Percentiles rank a stretch among this genome's conserved stretches.
Evolutionary conservation across 148 eudicot genomes (phyloP).

Genomic region (Heliosperma pusillum): DNA sequence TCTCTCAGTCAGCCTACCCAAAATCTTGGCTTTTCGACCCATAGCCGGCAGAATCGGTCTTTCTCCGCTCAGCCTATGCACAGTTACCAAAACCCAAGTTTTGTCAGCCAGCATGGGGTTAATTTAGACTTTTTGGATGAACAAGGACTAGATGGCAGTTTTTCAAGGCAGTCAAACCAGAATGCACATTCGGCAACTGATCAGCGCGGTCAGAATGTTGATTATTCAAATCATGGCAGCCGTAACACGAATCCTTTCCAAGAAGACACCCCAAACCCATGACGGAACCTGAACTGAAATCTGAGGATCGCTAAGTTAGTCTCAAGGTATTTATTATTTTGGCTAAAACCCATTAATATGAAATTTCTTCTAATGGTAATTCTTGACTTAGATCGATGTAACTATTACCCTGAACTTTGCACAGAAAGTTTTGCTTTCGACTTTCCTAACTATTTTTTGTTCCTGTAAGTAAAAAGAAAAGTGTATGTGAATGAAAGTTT

Average conservation of each 20-base stretch:
- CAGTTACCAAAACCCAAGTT: constrained; percentile 18
- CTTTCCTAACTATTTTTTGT: constrained; percentile 16
- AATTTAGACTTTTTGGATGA: background rate
- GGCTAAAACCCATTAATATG: background rate
- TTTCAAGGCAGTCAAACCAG: constrained; percentile 13
- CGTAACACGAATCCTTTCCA: background rate
- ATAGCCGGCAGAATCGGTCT: constrained; percentile 15
- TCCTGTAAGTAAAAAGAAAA: constrained; percentile 25
- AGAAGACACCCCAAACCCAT: constrained; percentile 11
- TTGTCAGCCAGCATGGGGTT: constrained; percentile 17
- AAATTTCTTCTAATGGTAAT: no score
- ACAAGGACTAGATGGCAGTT: background rate
- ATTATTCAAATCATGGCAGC: background rate
- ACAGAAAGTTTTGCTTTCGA: constrained; percentile 23
- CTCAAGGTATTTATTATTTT: constrained; percentile 11
- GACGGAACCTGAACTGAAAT: background rate
- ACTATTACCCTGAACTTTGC: constrained; percentile 21
- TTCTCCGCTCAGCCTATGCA: constrained; percentile 24
- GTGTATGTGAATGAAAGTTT: constrained; percentile 15
- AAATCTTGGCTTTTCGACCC: constrained; percentile 21
- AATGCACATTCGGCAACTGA: background rate
- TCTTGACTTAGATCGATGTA: constrained; percentile 11
- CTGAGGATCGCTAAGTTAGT: background rate
- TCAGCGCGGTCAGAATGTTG: constrained; percentile 11
- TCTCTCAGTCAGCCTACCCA: constrained; percentile 37